Conservation (phyloP, 2,329 filamentous ascomycete genomes). For the Coleophoma eucalyptorum region DNA sequence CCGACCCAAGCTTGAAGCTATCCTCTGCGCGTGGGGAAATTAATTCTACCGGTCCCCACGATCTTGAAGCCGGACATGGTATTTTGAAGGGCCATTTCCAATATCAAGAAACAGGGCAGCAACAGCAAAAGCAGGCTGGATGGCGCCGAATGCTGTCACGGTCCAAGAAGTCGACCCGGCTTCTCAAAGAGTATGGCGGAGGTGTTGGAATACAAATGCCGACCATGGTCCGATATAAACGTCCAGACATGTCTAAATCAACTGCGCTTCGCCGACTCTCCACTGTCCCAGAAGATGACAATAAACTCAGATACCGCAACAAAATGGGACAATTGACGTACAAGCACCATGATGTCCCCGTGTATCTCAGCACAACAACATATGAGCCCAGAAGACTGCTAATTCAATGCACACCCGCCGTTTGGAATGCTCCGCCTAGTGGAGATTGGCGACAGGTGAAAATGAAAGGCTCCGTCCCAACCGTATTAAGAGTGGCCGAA, state of each 20-base stretch:
- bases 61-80: neutral
- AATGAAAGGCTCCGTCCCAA: slow-evolving; percentile 17
- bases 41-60: neutral
- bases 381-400: slow-evolving; percentile 16
- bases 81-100: neutral
- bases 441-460: slow-evolving; percentile 20
- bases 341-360: slow-evolving; percentile 21
- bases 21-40: neutral
- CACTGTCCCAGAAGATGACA: neutral
- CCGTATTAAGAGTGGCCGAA: slow-evolving; percentile 12
- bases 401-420: slow-evolving; percentile 16
- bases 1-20: neutral
- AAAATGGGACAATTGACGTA: slow-evolving; percentile 12
- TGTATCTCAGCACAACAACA: slow-evolving; percentile 22
- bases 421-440: slow-evolving; percentile 4
- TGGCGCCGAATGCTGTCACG: neutral
- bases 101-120: neutral
- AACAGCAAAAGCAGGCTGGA: neutral
- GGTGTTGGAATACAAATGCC: neutral
- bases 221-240: neutral
- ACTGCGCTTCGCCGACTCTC: neutral
- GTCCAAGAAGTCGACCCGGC: neutral
- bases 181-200: neutral
- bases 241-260: neutral
- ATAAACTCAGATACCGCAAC: slow-evolving; percentile 12